phyloP scores from a whole-genome alignment of 768 basidiomycete species.

The Lactarius quietus region DNA sequence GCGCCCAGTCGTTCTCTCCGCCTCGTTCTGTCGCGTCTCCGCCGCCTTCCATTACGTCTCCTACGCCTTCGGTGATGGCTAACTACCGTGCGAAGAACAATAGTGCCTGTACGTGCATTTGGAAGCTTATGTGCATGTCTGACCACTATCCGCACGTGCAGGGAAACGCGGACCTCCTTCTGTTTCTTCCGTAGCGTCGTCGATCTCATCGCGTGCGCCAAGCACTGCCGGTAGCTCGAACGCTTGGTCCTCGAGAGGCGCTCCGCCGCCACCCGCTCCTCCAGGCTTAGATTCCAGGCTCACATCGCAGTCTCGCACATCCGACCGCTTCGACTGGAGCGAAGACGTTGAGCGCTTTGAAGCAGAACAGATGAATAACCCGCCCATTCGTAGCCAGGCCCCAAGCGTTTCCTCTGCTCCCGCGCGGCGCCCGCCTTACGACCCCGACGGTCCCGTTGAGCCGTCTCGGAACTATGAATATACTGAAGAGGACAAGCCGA shows the following conservation, averaged over 20 bases:
- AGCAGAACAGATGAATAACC: not conserved
- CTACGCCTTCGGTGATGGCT: not conserved
- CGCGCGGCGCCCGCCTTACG: not conserved
- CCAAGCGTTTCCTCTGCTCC: not conserved
- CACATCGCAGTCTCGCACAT: not conserved
- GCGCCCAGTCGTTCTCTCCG: not conserved
- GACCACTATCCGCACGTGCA: not conserved
- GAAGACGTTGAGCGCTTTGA: conserved; percentile 5
- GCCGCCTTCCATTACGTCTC: no score
- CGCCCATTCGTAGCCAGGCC: not conserved
- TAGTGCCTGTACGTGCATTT: not conserved
- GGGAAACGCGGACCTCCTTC: conserved; percentile 1
- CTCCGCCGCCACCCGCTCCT: not conserved
- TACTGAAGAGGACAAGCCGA: not conserved
- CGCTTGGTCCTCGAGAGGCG: not conserved
- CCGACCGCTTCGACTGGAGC: conserved; percentile 16
- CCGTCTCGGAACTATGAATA: not conserved
- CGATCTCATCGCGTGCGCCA: not conserved
- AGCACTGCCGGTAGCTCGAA: not conserved
- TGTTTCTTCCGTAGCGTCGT: not conserved
- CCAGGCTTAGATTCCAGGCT: not conserved
- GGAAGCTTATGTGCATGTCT: not conserved
- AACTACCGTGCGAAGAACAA: not conserved
- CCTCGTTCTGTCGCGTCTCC: not conserved
- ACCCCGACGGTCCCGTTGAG: not conserved